Conservation (phyloP, 2,329 filamentous ascomycete genomes). For the Diaporthe aspalathi region DNA sequence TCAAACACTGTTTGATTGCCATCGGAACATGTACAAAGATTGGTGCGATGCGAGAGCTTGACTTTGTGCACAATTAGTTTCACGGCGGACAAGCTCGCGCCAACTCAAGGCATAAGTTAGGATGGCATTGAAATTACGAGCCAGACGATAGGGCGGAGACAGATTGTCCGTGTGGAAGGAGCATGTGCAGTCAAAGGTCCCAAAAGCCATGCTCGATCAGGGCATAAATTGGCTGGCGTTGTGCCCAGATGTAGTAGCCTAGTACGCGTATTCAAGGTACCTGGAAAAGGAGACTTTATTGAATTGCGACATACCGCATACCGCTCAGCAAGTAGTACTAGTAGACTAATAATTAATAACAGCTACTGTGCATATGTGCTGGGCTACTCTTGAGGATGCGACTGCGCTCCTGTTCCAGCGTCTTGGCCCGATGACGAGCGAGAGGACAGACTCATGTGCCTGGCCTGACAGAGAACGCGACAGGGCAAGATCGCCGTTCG, state of each 20-base stretch:
- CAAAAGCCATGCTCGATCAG: background rate
- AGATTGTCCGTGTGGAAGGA: background rate
- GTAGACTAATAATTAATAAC: background rate
- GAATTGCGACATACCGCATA: background rate
- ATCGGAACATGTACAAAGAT: background rate
- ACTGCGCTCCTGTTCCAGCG: background rate
- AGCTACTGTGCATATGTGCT: background rate
- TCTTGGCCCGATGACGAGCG: slow-evolving; percentile 25
- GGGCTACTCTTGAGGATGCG: background rate
- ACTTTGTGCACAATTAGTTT: background rate
- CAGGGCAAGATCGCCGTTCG: slow-evolving; percentile 11
- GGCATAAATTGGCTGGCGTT: background rate
- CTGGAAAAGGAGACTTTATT: background rate
- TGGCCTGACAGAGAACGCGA: background rate
- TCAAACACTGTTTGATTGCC: no score
- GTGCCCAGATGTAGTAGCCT: background rate
- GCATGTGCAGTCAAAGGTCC: background rate
- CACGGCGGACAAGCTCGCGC: background rate
- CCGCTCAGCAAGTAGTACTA: background rate
- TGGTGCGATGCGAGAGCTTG: background rate
- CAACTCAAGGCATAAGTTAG: background rate
- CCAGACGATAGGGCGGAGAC: background rate
- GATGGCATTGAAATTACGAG: background rate
- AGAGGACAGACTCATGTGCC: slow-evolving; percentile 1
- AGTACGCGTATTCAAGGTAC: background rate